phyloP scores from a whole-genome alignment of 164 flowering plant species.

The Umbilicus rupestris region DNA sequence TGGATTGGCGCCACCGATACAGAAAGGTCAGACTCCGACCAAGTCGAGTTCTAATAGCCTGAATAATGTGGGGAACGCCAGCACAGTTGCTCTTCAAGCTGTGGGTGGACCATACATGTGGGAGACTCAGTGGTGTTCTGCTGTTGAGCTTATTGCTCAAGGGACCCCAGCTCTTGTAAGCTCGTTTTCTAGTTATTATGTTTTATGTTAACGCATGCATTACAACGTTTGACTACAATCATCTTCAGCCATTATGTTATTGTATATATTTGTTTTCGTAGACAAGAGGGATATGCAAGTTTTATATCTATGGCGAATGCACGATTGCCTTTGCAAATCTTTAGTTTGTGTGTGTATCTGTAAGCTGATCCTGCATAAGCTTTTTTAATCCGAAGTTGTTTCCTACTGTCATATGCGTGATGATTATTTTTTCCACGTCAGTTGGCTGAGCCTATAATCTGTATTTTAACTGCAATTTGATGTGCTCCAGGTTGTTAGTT shows the following conservation, averaged over 20 bases:
- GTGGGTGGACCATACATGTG: constrained; percentile 98
- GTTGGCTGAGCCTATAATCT: background rate
- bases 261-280: background rate
- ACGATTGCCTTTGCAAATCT: background rate
- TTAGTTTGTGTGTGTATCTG: background rate
- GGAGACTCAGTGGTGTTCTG: constrained; percentile 74
- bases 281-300: background rate
- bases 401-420: background rate
- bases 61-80: constrained; percentile 73
- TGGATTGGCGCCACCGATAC: constrained; percentile 95
- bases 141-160: constrained; percentile 85
- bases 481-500: constrained; percentile 81
- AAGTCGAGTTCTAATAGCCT: constrained; percentile 56
- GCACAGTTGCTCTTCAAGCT: constrained; percentile 75
- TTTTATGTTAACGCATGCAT: background rate
- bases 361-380: background rate
- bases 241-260: background rate
- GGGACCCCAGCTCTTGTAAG: constrained; percentile 99
- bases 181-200: constrained; percentile 13
- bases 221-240: background rate
- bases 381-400: background rate
- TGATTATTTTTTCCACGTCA: background rate
- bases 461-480: background rate
- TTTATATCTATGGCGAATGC: background rate
- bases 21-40: constrained; percentile 35